Percentiles rank a stretch among this genome's conserved stretches.
Evolutionary conservation across 2,329 filamentous ascomycete species (phyloP).

Genomic region (Geosmithia putterillii): DNA sequence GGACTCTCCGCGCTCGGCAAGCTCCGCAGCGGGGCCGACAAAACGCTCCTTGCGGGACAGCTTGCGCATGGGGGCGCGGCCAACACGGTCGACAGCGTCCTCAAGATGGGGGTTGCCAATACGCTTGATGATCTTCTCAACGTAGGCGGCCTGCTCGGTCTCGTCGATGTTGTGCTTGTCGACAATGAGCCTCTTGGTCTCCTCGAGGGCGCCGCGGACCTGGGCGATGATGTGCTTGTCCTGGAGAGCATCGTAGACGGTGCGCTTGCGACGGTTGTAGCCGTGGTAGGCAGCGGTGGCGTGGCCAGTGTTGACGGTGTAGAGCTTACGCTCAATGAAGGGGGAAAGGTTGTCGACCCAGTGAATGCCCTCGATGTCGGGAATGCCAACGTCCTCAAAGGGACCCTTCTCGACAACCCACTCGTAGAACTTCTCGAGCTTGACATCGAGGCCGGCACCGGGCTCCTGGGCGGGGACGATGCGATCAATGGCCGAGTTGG

Average conservation of each 20-base stretch:
- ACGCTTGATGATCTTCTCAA: slow-evolving; percentile 81
- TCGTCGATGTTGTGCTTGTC: slow-evolving; percentile 71
- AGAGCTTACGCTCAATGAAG: slow-evolving; percentile 98
- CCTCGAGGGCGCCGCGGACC: slow-evolving; percentile 67
- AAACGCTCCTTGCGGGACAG: slow-evolving; percentile 92
- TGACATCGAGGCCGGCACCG: slow-evolving; percentile 74
- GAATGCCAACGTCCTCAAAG: slow-evolving; percentile 54
- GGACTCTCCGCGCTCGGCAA: slow-evolving; percentile 68
- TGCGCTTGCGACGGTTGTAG: slow-evolving; percentile 73
- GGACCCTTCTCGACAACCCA: slow-evolving; percentile 91
- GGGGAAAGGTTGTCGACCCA: slow-evolving; percentile 86
- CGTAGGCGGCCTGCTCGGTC: slow-evolving; percentile 72
- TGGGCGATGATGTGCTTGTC: slow-evolving; percentile 69
- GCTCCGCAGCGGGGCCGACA: slow-evolving; percentile 78
- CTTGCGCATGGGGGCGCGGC: slow-evolving; percentile 88
- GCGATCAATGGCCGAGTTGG: slow-evolving; percentile 96
- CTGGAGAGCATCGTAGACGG: slow-evolving; percentile 77
- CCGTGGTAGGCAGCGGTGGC: slow-evolving; percentile 94
- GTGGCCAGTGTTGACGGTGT: slow-evolving; percentile 97
- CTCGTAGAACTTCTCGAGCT: slow-evolving; percentile 97
- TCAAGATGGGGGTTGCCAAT: slow-evolving; percentile 91
- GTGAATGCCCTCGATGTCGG: slow-evolving; percentile 76
- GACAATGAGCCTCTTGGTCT: slow-evolving; percentile 79
- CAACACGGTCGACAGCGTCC: slow-evolving; percentile 89
- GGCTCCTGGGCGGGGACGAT: slow-evolving; percentile 87